These are phyloP conservation scores for Zarea fungicola DNA, from an alignment of 2,329 filamentous ascomycete species.

Conservation along the genomic window DNA sequence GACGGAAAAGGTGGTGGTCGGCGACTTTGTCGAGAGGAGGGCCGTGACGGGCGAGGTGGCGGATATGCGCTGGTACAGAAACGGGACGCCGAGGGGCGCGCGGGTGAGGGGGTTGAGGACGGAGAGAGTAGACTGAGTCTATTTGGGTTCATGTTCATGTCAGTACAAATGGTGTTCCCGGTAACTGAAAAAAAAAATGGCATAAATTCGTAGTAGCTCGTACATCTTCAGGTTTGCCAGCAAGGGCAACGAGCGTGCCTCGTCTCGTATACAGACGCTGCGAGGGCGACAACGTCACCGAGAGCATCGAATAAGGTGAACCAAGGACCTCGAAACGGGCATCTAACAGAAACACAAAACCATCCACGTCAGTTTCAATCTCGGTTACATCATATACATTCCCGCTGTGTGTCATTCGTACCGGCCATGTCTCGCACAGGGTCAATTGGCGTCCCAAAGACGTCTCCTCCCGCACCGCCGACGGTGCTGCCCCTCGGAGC, in stretches of 20 bases:
- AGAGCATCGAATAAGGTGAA: conserved; percentile 86
- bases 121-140: conserved; percentile 86
- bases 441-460: conserved; percentile 46
- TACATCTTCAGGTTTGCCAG: conserved; percentile 88
- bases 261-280: conserved; percentile 89
- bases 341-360: no score
- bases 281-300: conserved; percentile 86
- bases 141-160: conserved; percentile 54
- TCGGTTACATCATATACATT: conserved; percentile 1
- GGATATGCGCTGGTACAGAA: conserved; percentile 87
- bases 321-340: conserved; percentile 92
- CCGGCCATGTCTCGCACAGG: conserved; percentile 45
- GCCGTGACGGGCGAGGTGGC: conserved; percentile 85
- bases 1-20: conserved; percentile 79
- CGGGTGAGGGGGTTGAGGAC: conserved; percentile 79
- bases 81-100: conserved; percentile 78
- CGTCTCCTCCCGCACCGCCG: conserved; percentile 41
- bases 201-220: conserved; percentile 17
- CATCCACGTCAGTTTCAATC: no score
- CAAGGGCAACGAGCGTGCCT: conserved; percentile 84
- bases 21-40: conserved; percentile 80
- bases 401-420: conserved; percentile 32
- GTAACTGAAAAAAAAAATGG: no score
- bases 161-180: no score
- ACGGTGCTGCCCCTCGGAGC: conserved; percentile 35